A percentile compares a stretch with the other conserved stretches of the same genome.
Evolutionary conservation across 306 rosid genomes (phyloP).

Genomic region (Canavalia gladiata): DNA sequence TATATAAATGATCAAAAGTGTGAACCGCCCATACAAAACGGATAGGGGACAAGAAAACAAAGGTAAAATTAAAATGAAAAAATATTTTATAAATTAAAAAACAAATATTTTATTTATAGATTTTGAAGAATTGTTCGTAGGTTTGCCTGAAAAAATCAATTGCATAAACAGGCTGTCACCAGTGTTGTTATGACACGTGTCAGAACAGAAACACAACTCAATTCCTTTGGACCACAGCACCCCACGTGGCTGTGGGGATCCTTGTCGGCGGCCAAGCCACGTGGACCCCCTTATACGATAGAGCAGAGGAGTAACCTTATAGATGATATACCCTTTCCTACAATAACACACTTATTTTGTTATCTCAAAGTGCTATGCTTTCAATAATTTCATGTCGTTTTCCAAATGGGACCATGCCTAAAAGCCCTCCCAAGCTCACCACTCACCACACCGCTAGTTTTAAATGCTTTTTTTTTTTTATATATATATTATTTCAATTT

Average conservation of each 20-base stretch:
- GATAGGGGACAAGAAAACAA: neutral
- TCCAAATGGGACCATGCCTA: conserved; percentile 55
- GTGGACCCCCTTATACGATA: conserved; percentile 49
- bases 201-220: neutral
- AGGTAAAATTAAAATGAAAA: too few relatives aligned
- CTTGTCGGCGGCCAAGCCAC: conserved; percentile 64
- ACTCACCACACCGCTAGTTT: conserved; percentile 53
- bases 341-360: conserved; percentile 45
- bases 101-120: too few relatives aligned
- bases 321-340: conserved; percentile 31
- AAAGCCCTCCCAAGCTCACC: conserved; percentile 51
- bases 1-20: too few relatives aligned
- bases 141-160: neutral
- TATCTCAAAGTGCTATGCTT: conserved; percentile 47
- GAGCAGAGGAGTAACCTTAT: conserved; percentile 69
- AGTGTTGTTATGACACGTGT: conserved; percentile 55
- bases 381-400: conserved; percentile 76
- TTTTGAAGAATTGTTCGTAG: too few relatives aligned
- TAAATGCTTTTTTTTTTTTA: conserved; percentile 10
- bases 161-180: conserved; percentile 63
- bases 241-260: conserved; percentile 76
- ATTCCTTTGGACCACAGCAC: conserved; percentile 64
- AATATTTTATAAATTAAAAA: too few relatives aligned
- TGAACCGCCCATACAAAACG: neutral
- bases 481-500: neutral